Base-by-base conservation (phyloP, 2,329 filamentous ascomycete species). In the Chrysoporthe cubensis region DNA sequence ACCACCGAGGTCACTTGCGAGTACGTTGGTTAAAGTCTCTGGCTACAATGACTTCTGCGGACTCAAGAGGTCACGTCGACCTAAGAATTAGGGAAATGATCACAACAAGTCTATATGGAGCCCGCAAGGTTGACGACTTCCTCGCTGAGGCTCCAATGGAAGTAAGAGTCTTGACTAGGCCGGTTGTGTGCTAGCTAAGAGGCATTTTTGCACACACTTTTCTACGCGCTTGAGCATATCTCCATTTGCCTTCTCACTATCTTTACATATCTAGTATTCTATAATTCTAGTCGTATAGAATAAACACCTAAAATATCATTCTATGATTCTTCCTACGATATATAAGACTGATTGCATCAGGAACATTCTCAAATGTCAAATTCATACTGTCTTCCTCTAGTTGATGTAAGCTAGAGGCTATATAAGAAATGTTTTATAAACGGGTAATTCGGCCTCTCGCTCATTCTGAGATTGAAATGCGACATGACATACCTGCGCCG, bases 11-110 rank as follows among this genome's bases (percentile, higher is more conserved):
- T 71, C 7, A 69, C 65, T 14, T 67, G 67, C 59, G 50, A 62
- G 1, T 89, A 88, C 71, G 65, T 54, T 42, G 70, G 70, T 61
- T 71, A 64, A 62, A 34, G 26, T n/a, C 52, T 32, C 7, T 56
- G 44, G 16, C 44, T 50, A n/a, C 26, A 26, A 21, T 21, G 46
- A 26, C 18, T 6, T 26, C 21, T 26, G n/a, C 6, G 18, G 18
- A 40, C 9, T 40, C 37, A 9, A 40, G 37, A 5, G 9, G 37
- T 40, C 37, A 40, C 9, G 37, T 40, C 37, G 9, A 40, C 9
- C 37, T 40, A 26, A 26, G 26, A 26, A 26, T 26, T 2, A 26
- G 26, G 26, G 26, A 26, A 26, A 26, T 26, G 26, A 26, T 26
- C 26, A 26, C 26, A 26, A 26, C 26, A 26, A 26, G 26, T 26